Conservation (phyloP, 805 yeast species). For the Saturnispora ahearnii region DNA sequence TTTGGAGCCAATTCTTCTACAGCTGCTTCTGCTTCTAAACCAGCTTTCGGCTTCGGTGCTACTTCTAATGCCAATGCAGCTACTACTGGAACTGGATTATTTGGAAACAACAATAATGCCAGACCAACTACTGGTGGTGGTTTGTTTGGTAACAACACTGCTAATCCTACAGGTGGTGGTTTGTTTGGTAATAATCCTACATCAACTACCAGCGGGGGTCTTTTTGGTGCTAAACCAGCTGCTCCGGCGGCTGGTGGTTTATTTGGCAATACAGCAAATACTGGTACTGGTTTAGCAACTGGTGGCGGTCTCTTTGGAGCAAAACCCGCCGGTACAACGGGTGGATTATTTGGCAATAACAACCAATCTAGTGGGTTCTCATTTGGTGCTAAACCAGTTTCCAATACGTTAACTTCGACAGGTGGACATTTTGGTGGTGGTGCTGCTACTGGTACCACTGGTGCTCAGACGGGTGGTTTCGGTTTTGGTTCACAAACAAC, state of each 20-base stretch:
- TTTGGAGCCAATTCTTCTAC: constrained; percentile 24
- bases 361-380: constrained; percentile 15
- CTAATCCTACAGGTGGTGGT: constrained; percentile 3
- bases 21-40: not conserved
- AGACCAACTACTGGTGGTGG: constrained; percentile 25
- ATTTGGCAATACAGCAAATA: constrained; percentile 17
- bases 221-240: constrained; percentile 9
- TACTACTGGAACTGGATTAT: constrained; percentile 17
- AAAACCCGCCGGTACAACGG: constrained; percentile 7
- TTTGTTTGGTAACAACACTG: constrained; percentile 26
- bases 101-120: constrained; percentile 15
- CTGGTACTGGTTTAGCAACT: not conserved
- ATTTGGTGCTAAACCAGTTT: constrained; percentile 17
- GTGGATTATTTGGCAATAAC: constrained; percentile 16
- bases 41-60: constrained; percentile 5
- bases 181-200: constrained; percentile 22
- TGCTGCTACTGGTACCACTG: constrained; percentile 12
- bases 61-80: constrained; percentile 13
- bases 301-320: constrained; percentile 15
- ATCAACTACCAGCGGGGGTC: constrained; percentile 21
- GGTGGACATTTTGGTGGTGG: constrained; percentile 32
- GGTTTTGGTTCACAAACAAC: constrained; percentile 8
- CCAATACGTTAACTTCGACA: not conserved
- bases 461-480: not conserved
- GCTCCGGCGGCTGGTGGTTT: constrained; percentile 17